Evolutionary conservation across 768 basidiomycete genomes (phyloP), one percentile per base, ranked within the genome.

Genomic region (Amanita exitialis): DNA sequence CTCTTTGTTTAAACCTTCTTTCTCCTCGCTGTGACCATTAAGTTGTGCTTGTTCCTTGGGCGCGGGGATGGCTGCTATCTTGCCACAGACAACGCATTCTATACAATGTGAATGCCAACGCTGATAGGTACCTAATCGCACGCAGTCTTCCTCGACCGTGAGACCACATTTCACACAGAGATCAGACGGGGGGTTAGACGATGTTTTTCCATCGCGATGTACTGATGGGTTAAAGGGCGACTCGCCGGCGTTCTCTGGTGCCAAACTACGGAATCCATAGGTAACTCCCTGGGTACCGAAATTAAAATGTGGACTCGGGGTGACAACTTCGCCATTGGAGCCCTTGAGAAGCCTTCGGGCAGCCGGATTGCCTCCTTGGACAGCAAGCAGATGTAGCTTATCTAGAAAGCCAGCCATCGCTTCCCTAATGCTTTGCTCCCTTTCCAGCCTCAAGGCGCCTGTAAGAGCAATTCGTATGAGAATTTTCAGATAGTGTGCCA

Each of bases 401-500:
- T 93, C 91, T 54, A 99, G 78, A 71, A 96, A 96, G 25, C 80
- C 83, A 4, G 82, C 71, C 78, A 98, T 88, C 1, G 93, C 92
- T 52, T 86, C 84, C 38, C 78, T 73, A 43, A 88, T 81, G 52
- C 77, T 78, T 61, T 90, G 80, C 61, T 99, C 96, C 52, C 93
- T 77, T 68, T 99, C 96, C 28, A 99, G 76, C 69, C 92, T 97
- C 54, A 99, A 77, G 4, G 93, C 90, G 5, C 93, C 94, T 0
- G 96, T 97, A 42, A 99, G 74, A 2, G 96, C 93, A 55, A 99
- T 98, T 46, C 96, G 87, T 56, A 99, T 99, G 49, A 99, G 82
- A 68, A 99, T 98, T 73, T 99, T 99, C 63, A 99, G 83, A 68
- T 99, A 98, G 68, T 99, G 96, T 4, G 96, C 96, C 32, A 99